Base-by-base conservation (phyloP, 2,329 filamentous ascomycete genomes). In the Pseudogymnoascus sp. region DNA sequence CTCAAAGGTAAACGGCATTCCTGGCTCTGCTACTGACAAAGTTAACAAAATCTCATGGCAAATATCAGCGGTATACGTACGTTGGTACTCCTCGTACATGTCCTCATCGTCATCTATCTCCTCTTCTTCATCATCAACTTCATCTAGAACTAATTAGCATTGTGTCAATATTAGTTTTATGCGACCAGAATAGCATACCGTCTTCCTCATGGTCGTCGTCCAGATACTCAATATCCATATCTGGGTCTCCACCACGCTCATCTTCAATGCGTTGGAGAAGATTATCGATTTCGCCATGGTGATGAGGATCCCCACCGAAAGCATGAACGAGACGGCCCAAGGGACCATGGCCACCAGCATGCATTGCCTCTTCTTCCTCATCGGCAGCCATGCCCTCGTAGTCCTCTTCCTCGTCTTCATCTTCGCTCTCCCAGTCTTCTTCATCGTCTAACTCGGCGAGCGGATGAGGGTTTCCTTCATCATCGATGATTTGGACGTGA, bases 71-170 rank as follows among this genome's bases (percentile, higher is more conserved):
- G 10, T 23, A 26, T 60, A 79, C 81, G 76, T 78, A 85, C 82
- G 77, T 64, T 81, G 79, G 73, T 82, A 84, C 34, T 81, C 81
- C 65, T 86, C 83, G 66, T 85, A 86, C 64, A 83, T 78, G 69
- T 85, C 86, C 63, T 86, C 83, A 18, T 85, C 84, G 61, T 91
- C 88, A 51, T 87, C 86, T 68, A 89, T 82, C 14, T 86, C 84
- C 31, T 86, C 84, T 21, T 87, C 85, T 47, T 87, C 86, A 42
- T 89, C 88, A 16, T 91, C 90, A n/a, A 81, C 81, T 67, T 54
- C 61, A 64, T 65, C 39, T 66, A 51, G 18, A 63, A 62, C 14
- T 37, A 65, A 16, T 66, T 62, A 45, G 54, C 26, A 45, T 36
- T 5, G 18, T 6, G 34, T 39, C 36, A 5, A 61, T 39, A 45